Percentiles rank a stretch among this genome's conserved stretches.
phyloP scores from a whole-genome alignment of 768 basidiomycete genomes.

The Boletus subparvulus region DNA sequence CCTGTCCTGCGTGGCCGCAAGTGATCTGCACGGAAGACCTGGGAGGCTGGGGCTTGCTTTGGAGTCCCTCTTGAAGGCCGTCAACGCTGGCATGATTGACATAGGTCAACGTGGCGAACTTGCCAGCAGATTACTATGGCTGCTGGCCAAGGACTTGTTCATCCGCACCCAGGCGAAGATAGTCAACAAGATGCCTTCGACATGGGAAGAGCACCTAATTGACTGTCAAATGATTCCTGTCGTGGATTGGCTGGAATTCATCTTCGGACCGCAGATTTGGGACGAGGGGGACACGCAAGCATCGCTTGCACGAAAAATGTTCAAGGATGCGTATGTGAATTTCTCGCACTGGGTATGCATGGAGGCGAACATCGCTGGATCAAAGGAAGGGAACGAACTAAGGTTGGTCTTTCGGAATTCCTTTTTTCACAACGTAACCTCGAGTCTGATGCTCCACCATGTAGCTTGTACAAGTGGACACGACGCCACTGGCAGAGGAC shows the following conservation, averaged over 20 bases:
- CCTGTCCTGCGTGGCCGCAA: conserved; percentile 11
- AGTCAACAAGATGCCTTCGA: neutral
- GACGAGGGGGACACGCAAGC: neutral
- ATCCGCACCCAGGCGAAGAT: neutral
- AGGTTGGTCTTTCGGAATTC: neutral
- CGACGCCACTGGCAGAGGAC: conserved; percentile 16
- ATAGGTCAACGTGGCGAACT: conserved; percentile 6
- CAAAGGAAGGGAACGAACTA: neutral
- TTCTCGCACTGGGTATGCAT: conserved; percentile 21
- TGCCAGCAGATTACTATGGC: conserved; percentile 4
- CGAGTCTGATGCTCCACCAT: neutral
- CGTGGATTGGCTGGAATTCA: conserved; percentile 11
- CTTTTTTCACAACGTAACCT: neutral
- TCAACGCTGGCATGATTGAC: conserved; percentile 9
- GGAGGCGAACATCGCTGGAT: conserved; percentile 1
- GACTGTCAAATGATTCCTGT: conserved; percentile 15
- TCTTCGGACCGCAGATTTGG: conserved; percentile 3
- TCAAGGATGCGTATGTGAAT: conserved; percentile 9
- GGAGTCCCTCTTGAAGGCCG: neutral
- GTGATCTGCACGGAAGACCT: neutral
- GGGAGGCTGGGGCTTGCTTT: neutral
- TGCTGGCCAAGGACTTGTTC: conserved; percentile 4
- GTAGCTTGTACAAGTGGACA: conserved; percentile 6
- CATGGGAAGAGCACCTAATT: conserved; percentile 3
- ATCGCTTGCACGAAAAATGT: neutral